Evolutionary conservation across 1,139 yeast species (phyloP).

Genomic region (Saccharomyces hybrid): DNA sequence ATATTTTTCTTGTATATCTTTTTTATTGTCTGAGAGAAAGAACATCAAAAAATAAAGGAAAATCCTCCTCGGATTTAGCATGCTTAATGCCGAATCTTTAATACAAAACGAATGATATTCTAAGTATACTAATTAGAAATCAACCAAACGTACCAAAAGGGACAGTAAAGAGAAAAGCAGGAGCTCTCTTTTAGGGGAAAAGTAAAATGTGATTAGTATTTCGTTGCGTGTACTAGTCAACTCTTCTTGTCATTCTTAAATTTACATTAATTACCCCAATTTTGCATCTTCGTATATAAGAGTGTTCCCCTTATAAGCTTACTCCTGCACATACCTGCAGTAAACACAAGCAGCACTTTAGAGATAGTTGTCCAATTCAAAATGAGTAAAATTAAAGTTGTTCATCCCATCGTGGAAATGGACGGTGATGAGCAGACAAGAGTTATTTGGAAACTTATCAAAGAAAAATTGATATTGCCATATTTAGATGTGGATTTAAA

Average conservation of each 20-base stretch:
- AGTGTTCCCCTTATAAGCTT: background rate
- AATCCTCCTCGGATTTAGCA: background rate
- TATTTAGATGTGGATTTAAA: constrained; percentile 79
- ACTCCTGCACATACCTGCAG: background rate
- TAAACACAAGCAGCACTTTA: no score
- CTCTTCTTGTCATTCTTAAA: background rate
- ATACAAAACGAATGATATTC: background rate
- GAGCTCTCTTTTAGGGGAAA: background rate
- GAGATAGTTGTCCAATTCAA: background rate
- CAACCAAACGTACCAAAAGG: background rate
- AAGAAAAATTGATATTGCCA: constrained; percentile 73
- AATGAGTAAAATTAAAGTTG: constrained; percentile 59
- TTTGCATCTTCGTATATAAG: background rate
- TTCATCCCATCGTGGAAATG: constrained; percentile 84
- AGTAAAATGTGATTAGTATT: background rate
- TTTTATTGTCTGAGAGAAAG: background rate
- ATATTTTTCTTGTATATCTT: background rate
- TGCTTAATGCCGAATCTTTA: background rate
- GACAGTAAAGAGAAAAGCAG: background rate
- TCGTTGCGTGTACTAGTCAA: background rate
- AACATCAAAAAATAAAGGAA: background rate
- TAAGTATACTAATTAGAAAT: background rate
- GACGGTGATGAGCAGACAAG: constrained; percentile 96
- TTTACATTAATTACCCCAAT: background rate
- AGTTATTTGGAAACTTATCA: constrained; percentile 82